Evolutionary conservation across 2,329 filamentous ascomycete genomes (phyloP).

Genomic region (Colletotrichum sp.): DNA sequence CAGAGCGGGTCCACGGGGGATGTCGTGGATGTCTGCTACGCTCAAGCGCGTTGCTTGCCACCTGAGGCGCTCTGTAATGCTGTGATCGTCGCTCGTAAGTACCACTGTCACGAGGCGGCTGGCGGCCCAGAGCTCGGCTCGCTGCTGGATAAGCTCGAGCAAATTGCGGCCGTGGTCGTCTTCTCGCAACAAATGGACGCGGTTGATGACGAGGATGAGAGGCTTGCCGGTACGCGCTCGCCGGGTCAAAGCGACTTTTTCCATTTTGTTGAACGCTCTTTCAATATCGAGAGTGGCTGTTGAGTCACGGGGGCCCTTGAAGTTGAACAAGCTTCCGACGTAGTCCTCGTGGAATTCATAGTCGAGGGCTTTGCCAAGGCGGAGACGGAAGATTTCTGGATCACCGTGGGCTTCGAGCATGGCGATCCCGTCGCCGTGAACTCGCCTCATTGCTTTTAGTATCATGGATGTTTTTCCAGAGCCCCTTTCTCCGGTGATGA

Average conservation of each 20-base stretch:
- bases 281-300: constrained; percentile 95
- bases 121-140: constrained; percentile 95
- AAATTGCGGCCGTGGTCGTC: constrained; percentile 93
- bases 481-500: constrained; percentile 94
- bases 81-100: constrained; percentile 97
- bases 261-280: constrained; percentile 94
- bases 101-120: constrained; percentile 91
- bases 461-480: constrained; percentile 98
- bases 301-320: constrained; percentile 90
- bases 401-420: constrained; percentile 98
- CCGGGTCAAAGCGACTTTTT: constrained; percentile 84
- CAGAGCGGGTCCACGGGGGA: constrained; percentile 80
- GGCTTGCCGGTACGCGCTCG: constrained; percentile 64
- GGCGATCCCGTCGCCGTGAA: constrained; percentile 84
- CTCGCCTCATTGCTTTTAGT: constrained; percentile 90
- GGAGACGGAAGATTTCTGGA: constrained; percentile 92
- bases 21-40: constrained; percentile 82
- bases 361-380: constrained; percentile 90
- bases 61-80: constrained; percentile 96
- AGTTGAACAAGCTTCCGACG: constrained; percentile 88
- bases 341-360: constrained; percentile 99
- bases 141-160: constrained; percentile 92
- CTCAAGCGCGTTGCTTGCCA: constrained; percentile 94
- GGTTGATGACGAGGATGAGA: constrained; percentile 92
- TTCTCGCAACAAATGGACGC: constrained; percentile 87